Evolutionary conservation across 352 stramenopile genomes (phyloP), one percentile per base, ranked within the genome.

Genomic region (Globisporangium paddicum): DNA sequence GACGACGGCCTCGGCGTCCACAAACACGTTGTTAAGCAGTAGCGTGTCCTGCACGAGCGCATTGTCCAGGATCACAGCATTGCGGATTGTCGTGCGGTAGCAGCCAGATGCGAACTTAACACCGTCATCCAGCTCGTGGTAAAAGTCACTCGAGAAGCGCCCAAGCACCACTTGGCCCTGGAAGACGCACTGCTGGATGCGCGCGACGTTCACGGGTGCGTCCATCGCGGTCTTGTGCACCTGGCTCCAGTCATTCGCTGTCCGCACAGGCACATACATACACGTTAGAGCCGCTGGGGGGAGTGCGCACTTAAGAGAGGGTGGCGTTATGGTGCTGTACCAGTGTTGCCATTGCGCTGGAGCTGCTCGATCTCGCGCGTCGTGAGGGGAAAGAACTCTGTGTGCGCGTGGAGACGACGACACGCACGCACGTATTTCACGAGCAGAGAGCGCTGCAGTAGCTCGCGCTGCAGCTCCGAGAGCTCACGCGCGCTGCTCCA

Each of bases 31-130:
- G 44, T 66, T 63, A 3, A 93, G 67, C 53, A 83, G 73, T 14
- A 79, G 58, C 26, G 76, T 89, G 72, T 93, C 75, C 58, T 75
- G 71, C 55, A 95, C 81, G 40, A 95, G 75, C 21, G 80, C 80
- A 37, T 93, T 66, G 60, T 93, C 79, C 28, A 90, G 63, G n/a
- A 93, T 65, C 21, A 89, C 63, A 0, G 55, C 72, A 45, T 93
- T 67, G 50, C 71, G 71, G 26, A 95, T 62, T 41, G 73, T 79
- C 40, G 83, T 75, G 54, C 80, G 84, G 68, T 89, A 93, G 55
- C 83, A 75, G 8, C 86, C 86, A 5, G 72, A 72, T 16, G 58
- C 55, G 35, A 95, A 82, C 2, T 69, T 58, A 4, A 91, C 76
- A 18, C 71, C 69, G 19, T 69, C 71, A 30, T 87, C 78, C 13